Evolutionary conservation across 179 eudicot genomes (phyloP), one percentile per base, ranked within the genome.

Genomic region (Actinidia polygama): DNA sequence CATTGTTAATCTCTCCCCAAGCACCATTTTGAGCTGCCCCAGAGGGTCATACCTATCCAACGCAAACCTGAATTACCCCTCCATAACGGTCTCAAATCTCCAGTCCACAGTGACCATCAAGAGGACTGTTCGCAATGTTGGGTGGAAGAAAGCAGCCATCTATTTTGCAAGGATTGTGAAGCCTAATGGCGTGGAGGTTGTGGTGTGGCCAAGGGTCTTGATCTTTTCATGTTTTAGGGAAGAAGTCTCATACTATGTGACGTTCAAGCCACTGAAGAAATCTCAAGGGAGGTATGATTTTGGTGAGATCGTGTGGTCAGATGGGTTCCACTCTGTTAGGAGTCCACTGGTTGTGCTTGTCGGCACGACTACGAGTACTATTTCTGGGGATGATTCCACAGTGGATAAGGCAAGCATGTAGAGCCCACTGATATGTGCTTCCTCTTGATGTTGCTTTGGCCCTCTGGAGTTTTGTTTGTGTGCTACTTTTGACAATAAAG

Each of bases 291-390:
- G 92, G 44, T 90, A 83, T 81, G 91, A 88, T 72, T 88, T 88
- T 81, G 92, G 92, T 40, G 86, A 87, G 82, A 88, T 90, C n/a
- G 84, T 86, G 12, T 87, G 91, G 91, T 86, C 86, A 10, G 91
- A 88, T 79, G 89, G 88, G 18, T 85, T 47, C 46, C 86, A 90
- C 79, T 77, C 67, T 24, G 92, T 90, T 7, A 87, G 88, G 83
- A 87, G 86, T 73, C 91, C 92, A 72, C 30, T 90, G 83, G 88
- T 84, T 71, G 92, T 90, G 36, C 81, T 75, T 64, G 86, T 86
- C 50, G 85, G 84, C 75, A 90, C 78, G 14, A 36, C 30, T 49
- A 64, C 50, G 47, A 66, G 24, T 16, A 16, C 21, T 47, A 5
- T 6, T 12, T 9, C 53, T 21, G 51, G 15, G 72, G 40, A 16